Conservation (phyloP, 495 filamentous ascomycete genomes). For the Penicilliopsis zonata region DNA sequence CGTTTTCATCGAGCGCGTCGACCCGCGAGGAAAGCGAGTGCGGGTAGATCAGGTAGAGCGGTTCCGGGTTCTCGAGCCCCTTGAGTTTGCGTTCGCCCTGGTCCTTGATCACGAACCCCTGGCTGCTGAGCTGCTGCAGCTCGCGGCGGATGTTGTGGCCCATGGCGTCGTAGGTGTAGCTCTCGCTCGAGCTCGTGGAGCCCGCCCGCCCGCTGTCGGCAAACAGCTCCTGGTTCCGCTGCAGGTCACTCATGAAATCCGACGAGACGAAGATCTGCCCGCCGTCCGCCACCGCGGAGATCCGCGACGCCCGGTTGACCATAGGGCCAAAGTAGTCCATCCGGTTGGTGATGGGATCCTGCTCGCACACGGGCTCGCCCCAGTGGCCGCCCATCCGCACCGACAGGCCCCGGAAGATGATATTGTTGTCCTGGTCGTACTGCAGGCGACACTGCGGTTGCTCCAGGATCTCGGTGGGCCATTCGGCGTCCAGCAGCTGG, state of each 20-base stretch:
- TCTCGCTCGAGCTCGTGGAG: conserved; percentile 58
- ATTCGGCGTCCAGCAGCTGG: conserved; percentile 73
- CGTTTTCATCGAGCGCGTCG: conserved; percentile 42
- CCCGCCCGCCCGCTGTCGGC: conserved; percentile 60
- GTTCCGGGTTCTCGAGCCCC: conserved; percentile 93
- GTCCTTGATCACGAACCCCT: conserved; percentile 94
- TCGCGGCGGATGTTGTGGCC: conserved; percentile 69
- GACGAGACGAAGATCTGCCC: conserved; percentile 94
- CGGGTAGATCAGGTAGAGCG: conserved; percentile 87
- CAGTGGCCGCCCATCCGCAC: conserved; percentile 97
- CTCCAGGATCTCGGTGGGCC: conserved; percentile 86
- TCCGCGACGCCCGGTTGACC: conserved; percentile 93
- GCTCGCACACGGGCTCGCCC: conserved; percentile 87
- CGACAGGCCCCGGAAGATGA: conserved; percentile 86
- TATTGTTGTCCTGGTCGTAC: conserved; percentile 69
- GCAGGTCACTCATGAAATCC: conserved; percentile 93
- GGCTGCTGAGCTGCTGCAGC: conserved; percentile 72
- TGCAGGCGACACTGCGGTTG: conserved; percentile 75
- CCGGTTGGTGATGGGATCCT: conserved; percentile 87
- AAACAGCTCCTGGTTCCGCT: conserved; percentile 78
- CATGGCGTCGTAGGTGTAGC: conserved; percentile 47
- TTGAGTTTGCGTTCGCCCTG: conserved; percentile 90
- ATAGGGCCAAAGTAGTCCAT: conserved; percentile 99
- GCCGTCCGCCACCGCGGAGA: conserved; percentile 89
- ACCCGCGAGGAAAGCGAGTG: conserved; percentile 75